Base-by-base conservation (phyloP, 192 early-diverging fungal genomes). In the Linnemannia elongata region DNA sequence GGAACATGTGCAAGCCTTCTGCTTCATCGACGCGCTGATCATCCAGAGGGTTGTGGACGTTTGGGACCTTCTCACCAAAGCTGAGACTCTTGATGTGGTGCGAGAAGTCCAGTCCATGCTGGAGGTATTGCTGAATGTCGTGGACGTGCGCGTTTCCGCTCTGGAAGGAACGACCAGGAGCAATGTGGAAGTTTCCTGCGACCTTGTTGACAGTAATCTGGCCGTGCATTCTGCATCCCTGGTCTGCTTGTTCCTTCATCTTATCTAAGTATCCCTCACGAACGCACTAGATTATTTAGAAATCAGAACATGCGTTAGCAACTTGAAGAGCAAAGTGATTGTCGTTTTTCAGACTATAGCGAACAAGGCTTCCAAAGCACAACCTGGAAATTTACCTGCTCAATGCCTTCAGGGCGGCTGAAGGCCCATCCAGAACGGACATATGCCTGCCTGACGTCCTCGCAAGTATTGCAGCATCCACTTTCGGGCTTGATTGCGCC, bases 381-480 rank as follows among this genome's bases (percentile, higher is more conserved):
- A 36, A 33, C 27, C 33, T 52, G 13, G 10, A n/a, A 18, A n/a
- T n/a, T 30, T 82, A 82, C 81, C 75, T 99, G 98, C 81, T 97
- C 97, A 76, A 98, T 94, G 1, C 83, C 69, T 45, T 96, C 95
- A 1, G 95, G 91, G 55, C 93, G 89, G 6, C 88, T 90, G 72
- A 98, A 96, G 1, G 94, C 93, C 98, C 98, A 99, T 69, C 96
- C 96, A 54, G 89, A 90, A 41, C 93, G 92, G 15, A 85, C 89
- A 86, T 99, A 98, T 2, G 97, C 96, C 82, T 95, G 91, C 52
- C 94, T 90, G 38, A 99, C 97, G 24, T 97, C 96, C 24, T 96
- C 95, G 86, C 98, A 99, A 3, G 96, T 97, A 84, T 98, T 97
- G 87, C 98, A 99, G 91, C 98, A 99, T 33, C 95, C 95, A 72